Conservation (phyloP, 2,329 filamentous ascomycete species). For the Akanthomyces uredinophilus region DNA sequence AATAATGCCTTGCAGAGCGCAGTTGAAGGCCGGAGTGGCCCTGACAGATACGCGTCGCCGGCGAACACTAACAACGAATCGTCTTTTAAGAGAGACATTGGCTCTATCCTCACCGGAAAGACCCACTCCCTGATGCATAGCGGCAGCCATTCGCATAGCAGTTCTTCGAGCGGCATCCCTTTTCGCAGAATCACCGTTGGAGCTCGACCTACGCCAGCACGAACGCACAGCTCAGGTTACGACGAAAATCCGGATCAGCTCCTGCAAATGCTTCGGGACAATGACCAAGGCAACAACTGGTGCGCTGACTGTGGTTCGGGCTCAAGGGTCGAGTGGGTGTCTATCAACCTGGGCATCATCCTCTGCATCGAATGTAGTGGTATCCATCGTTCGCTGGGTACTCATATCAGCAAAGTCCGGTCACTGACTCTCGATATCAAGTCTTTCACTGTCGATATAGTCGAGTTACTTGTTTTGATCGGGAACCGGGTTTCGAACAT, state of each 20-base stretch:
- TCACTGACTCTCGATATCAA: constrained; percentile 93
- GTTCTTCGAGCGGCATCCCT: constrained; percentile 51
- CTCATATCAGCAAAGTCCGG: constrained; percentile 94
- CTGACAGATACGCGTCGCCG: constrained; percentile 41
- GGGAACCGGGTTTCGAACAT: constrained; percentile 95
- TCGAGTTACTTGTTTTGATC: constrained; percentile 84
- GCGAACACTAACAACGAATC: constrained; percentile 39
- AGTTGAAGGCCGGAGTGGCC: constrained; percentile 71
- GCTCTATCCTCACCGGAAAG: constrained; percentile 88
- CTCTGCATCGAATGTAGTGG: constrained; percentile 97
- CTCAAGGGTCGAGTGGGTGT: constrained; percentile 96
- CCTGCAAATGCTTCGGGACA: constrained; percentile 79
- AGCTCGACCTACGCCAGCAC: constrained; percentile 68
- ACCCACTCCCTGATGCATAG: constrained; percentile 63
- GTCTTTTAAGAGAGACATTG: constrained; percentile 76
- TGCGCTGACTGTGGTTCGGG: constrained; percentile 93
- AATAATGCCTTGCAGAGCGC: constrained; percentile 97
- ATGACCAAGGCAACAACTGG: constrained; percentile 86
- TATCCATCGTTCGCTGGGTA: constrained; percentile 92
- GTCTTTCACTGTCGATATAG: constrained; percentile 94
- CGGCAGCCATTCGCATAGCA: constrained; percentile 45
- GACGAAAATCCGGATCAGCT: constrained; percentile 83
- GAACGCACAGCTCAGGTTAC: constrained; percentile 63
- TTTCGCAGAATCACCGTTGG: constrained; percentile 87
- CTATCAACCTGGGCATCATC: constrained; percentile 93